A percentile compares a stretch with the other conserved stretches of the same genome.
Conservation (phyloP, 495 filamentous ascomycete genomes). For the Zalerion maritima region DNA sequence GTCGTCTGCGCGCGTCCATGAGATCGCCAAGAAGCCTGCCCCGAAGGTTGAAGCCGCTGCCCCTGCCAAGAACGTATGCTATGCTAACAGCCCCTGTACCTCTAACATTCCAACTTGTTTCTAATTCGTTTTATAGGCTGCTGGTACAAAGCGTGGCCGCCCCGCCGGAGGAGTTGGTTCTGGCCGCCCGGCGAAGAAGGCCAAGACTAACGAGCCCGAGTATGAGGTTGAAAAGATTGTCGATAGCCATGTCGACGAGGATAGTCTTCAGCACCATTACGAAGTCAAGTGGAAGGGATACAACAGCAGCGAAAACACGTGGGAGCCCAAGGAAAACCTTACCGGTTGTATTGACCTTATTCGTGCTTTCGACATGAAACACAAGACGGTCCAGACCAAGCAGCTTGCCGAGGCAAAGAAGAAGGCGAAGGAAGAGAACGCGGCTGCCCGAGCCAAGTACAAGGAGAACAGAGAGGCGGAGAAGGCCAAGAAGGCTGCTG, state of each 20-base stretch:
- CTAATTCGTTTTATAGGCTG: too few relatives aligned
- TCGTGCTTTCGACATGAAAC: slow-evolving; percentile 13
- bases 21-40: too few relatives aligned
- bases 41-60: too few relatives aligned
- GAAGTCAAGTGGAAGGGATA: slow-evolving; percentile 29
- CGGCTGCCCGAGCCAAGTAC: too few relatives aligned
- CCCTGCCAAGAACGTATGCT: too few relatives aligned
- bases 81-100: too few relatives aligned
- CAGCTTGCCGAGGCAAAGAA: slow-evolving; percentile 3
- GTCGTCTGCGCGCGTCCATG: too few relatives aligned
- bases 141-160: slow-evolving; percentile 9
- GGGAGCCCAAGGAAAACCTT: slow-evolving; percentile 27
- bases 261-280: slow-evolving; percentile 20
- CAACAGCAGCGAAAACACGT: slow-evolving; percentile 18
- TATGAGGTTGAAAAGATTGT: slow-evolving; percentile 26
- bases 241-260: slow-evolving; percentile 14
- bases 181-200: slow-evolving; percentile 9
- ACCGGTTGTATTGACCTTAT: slow-evolving; percentile 11
- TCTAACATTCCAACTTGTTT: too few relatives aligned
- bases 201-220: slow-evolving; percentile 8
- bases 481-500: slow-evolving; percentile 4
- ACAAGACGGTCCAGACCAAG: slow-evolving; percentile 5
- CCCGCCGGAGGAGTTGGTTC: slow-evolving; percentile 7
- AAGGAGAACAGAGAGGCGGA: too few relatives aligned
- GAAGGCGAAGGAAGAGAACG: too few relatives aligned